Evolutionary conservation across 179 eudicot genomes (phyloP), one percentile per base, ranked within the genome.

Genomic region (Nepenthes alata): DNA sequence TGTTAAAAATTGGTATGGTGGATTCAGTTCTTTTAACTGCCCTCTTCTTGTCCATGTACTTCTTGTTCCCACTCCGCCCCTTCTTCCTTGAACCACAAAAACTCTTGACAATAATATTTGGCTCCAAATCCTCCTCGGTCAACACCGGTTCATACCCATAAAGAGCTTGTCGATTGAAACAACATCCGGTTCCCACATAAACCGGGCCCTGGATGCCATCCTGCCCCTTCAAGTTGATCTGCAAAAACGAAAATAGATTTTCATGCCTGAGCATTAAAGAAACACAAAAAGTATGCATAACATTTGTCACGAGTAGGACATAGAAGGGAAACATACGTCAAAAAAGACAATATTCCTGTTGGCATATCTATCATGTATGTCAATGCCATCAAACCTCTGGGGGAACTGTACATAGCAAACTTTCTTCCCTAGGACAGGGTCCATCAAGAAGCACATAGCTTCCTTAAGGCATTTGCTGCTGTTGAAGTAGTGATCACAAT

Each of bases 361-460:
- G 69, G 96, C 88, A 75, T 88, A 88, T 73, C 96, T 82, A 82
- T 88, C 96, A 51, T 88, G 96, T 63, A 59, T 37, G 72, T 88
- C 96, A 68, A 88, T 88, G 73, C 96, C 96, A 78, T 88, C 96
- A 57, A 88, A 88, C 47, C 96, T 69, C 72, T 88, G 96, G 4
- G 96, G 96, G 55, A 88, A 88, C 70, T 88, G 96, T 25, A 88
- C 96, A 61, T 86, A 88, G 74, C 96, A 88, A 50, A 78, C 79
- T 67, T 84, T 89, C 81, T 74, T 89, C 64, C 94, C 90, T 58
- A 58, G 61, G 66, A 65, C 83, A 62, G 96, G 96, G 70, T 89
- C 96, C 94, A 89, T 86, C 88, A 89, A 45, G 77, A 89, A 89
- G 72, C 96, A 88, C 96, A 88, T 88, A 48, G 96, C 96, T 74